Percentiles rank a stretch among this genome's conserved stretches.
These are phyloP conservation scores for Scytalidium sp. DNA, from an alignment of 2,329 filamentous ascomycete genomes.

Conservation along the genomic window DNA sequence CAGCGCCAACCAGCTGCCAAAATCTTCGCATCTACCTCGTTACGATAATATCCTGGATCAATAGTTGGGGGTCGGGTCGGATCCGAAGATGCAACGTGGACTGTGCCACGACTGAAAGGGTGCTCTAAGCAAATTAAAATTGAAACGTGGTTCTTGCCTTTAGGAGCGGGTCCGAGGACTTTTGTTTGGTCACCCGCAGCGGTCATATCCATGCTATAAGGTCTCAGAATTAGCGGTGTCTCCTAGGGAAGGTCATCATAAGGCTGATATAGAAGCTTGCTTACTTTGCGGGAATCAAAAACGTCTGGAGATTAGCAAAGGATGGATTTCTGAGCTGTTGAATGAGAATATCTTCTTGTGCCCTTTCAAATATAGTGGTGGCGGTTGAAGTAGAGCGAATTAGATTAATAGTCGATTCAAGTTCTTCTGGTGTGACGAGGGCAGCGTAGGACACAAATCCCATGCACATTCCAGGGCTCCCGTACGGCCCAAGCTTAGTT, in stretches of 20 bases:
- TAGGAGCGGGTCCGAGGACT: not conserved
- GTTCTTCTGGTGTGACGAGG: not conserved
- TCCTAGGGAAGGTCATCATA: no score
- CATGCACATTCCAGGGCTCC: constrained; percentile 5
- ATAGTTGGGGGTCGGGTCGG: constrained; percentile 31
- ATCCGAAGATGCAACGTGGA: constrained; percentile 35
- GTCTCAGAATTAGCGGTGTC: no score
- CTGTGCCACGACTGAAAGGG: constrained; percentile 35
- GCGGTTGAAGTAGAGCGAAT: not conserved
- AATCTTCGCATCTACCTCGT: constrained; percentile 37
- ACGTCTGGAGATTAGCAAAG: constrained; percentile 6
- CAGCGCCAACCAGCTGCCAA: constrained; percentile 22
- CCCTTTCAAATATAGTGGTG: constrained; percentile 5
- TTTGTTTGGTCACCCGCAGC: not conserved
- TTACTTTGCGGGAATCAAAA: constrained; percentile 1
- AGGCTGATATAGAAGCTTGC: no score
- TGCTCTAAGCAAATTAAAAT: constrained; percentile 29
- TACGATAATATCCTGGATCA: constrained; percentile 37
- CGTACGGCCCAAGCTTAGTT: constrained; percentile 1
- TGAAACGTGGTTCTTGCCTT: constrained; percentile 1
- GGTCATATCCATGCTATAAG: not conserved
- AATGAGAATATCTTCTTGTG: constrained; percentile 2
- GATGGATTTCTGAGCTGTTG: constrained; percentile 3
- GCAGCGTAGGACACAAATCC: constrained; percentile 8
- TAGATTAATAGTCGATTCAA: not conserved